Evolutionary conservation across 75 land plant species (phyloP).

Genomic region (Ceratopteris richardii): DNA sequence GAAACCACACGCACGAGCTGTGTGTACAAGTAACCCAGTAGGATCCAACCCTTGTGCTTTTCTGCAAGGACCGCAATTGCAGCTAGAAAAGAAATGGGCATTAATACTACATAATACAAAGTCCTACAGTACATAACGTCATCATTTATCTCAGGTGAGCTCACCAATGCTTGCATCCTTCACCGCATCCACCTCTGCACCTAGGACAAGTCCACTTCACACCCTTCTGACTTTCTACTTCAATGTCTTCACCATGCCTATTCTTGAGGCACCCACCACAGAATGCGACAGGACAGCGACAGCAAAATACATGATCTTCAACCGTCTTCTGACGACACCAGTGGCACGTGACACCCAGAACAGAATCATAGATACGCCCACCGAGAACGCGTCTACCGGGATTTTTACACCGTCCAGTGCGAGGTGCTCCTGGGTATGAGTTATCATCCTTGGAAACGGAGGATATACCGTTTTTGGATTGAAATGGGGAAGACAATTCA

Average conservation of each 20-base stretch:
- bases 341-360: conserved; percentile 32
- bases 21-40: conserved; percentile 19
- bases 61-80: conserved; percentile 50
- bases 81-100: conserved; percentile 30
- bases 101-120: too few species aligned
- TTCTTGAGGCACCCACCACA: conserved; percentile 35
- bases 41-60: conserved; percentile 22
- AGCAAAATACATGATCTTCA: conserved; percentile 25
- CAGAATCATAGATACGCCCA: conserved; percentile 31
- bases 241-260: conserved; percentile 29
- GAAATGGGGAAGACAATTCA: too few species aligned
- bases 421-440: background rate
- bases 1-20: conserved; percentile 27
- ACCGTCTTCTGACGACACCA: conserved; percentile 46
- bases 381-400: conserved; percentile 26
- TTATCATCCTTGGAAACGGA: background rate
- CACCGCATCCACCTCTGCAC: conserved; percentile 43
- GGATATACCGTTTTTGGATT: too few species aligned
- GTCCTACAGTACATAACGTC: background rate
- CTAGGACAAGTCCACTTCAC: conserved; percentile 36
- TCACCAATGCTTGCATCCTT: conserved; percentile 37
- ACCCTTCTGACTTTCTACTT: conserved; percentile 21
- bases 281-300: conserved; percentile 18
- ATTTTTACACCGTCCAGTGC: conserved; percentile 8
- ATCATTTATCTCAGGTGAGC: background rate